phyloP scores from a whole-genome alignment of 106 monocot species.

The Dendrobium huoshanense region DNA sequence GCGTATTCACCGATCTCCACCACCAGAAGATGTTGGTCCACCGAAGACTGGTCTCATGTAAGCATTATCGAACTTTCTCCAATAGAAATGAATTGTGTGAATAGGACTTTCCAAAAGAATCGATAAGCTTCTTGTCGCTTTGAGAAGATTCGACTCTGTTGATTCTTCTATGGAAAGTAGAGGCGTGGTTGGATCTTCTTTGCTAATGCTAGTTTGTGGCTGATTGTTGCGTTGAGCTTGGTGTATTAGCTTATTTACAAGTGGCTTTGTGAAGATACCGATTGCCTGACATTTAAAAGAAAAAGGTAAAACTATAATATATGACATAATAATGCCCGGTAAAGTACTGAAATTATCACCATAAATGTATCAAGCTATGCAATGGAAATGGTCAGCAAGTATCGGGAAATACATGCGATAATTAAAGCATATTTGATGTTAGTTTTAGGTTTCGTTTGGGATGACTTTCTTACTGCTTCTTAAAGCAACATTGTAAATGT shows the following conservation, averaged over 20 bases:
- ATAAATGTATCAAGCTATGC: no score
- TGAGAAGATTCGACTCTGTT: slow-evolving; percentile 15
- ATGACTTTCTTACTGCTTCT: no score
- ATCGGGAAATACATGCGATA: no score
- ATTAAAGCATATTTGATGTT: no score
- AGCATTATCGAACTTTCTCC: slow-evolving; percentile 75
- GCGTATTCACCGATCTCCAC: neutral
- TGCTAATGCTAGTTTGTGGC: neutral
- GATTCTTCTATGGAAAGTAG: slow-evolving; percentile 20
- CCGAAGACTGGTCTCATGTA: slow-evolving; percentile 83
- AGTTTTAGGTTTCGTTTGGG: no score
- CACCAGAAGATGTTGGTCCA: slow-evolving; percentile 19
- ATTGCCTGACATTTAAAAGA: slow-evolving; percentile 34
- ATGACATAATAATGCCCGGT: no score
- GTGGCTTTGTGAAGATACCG: slow-evolving; percentile 65
- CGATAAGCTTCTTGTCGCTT: slow-evolving; percentile 37
- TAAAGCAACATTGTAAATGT: no score
- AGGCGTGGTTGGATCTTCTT: slow-evolving; percentile 36
- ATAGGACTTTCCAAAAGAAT: slow-evolving; percentile 55
- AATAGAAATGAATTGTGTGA: slow-evolving; percentile 62
- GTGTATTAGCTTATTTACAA: slow-evolving; percentile 35
- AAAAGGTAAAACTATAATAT: no score
- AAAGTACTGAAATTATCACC: no score
- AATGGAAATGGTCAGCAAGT: no score
- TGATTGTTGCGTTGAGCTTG: slow-evolving; percentile 7